Base-by-base conservation (phyloP, 441 rosid species). In the Eruca vesicaria region DNA sequence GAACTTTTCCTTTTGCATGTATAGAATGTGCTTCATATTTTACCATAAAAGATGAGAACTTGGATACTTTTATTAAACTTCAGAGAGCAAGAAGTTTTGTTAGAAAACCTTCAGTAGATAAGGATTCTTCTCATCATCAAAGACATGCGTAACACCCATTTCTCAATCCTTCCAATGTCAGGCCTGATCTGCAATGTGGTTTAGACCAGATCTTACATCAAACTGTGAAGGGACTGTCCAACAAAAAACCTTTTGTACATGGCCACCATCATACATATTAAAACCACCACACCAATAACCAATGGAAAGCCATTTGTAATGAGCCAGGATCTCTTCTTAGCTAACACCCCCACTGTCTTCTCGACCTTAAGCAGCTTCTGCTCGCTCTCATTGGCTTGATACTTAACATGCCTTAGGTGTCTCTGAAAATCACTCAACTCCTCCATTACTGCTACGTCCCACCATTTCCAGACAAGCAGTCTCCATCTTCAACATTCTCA, bases 1-100 rank as follows among this genome's bases (percentile, higher is more conserved):
- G 85, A 92, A 94, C 73, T 94, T 97, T 79, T 94, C 98, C 80
- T 94, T 92, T 84, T 94, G 98, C 82, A 97, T 82, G 83, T 89
- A 92, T 20, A 94, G 64, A 80, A 94, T 94, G 87, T 88, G 96
- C 97, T 92, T 75, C 76, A n/a, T n/a, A 82, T 78, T 32, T 57
- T 64, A 35, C 69, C 74, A 63, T 6, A 63, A 55, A 52, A 38
- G n/a, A 63, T 41, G 26, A 21, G 56, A 73, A 64, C 31, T 64
- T 63, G 56, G 14, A 62, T 20, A 9, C 11, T 50, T 33, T 50
- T 16, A 5, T 45, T 26, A 18, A 18, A 45, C 33, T 62, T 6
- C 20, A 61, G 56, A 7, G 35, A 48, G 31, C 26, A 23, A 33
- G 52, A 63, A 53, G 19, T 35, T 53, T 57, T 26, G 23, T 43